Base-by-base conservation (phyloP, 257 asterid species). In the Plantago major region DNA sequence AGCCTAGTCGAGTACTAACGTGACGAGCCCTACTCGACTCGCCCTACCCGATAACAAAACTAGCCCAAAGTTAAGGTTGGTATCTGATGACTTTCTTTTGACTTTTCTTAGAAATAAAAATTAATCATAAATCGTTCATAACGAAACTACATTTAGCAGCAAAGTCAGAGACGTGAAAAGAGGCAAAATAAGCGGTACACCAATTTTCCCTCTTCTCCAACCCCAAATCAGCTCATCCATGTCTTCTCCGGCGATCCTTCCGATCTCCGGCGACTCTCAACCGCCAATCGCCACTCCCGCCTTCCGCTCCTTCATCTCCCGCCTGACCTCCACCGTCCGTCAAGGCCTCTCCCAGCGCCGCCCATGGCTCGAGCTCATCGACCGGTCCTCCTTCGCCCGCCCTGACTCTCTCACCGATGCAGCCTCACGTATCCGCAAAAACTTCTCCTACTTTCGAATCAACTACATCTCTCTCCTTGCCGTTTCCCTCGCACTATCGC, bases 341-440 rank as follows among this genome's bases (percentile, higher is more conserved):
- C 78, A 77, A 62, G 86, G 84, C 48, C 75, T 87, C 73, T 71
- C 95, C 62, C 95, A 82, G 72, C 93, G 97, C 66, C 95, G 97
- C 64, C 97, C 95, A 5, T 90, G 95, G 95, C 58, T 63, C 50
- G 97, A 90, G 64, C 90, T 90, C 56, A 28, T 76, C 46, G 97
- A 90, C 57, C 95, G 97, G 26, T 64, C 95, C 73, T 78, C 95
- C 67, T 81, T 84, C 71, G 56, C 95, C 61, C 95, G 95, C 12
- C 97, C 97, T 4, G 97, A 90, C 11, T 69, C 82, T 70, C 74
- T 90, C 61, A 16, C 97, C 61, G 95, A 90, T 11, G 93, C 97
- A 56, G 86, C 84, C 50, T 90, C 97, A 0, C 97, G 96, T 60
- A 62, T 90, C 72, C 79, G 93, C 55, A 90, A 81, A 10, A 90